Percentiles rank a stretch among this genome's conserved stretches.
These are phyloP conservation scores for Podochytrium sp. DNA, from an alignment of 192 early-diverging fungal species.

Conservation along the genomic window DNA sequence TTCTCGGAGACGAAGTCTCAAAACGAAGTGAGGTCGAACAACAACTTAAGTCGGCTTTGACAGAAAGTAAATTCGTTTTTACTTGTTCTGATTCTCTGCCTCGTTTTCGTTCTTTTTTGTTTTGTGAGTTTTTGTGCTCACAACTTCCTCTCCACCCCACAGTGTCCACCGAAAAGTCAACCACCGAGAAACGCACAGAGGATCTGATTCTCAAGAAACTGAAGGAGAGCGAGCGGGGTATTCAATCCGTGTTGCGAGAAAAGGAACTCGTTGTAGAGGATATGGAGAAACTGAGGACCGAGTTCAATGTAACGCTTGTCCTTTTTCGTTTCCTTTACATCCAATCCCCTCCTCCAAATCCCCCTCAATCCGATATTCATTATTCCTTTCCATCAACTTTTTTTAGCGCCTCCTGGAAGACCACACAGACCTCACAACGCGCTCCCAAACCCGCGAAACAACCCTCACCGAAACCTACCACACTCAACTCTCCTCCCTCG, in stretches of 20 bases:
- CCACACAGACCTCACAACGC: not conserved
- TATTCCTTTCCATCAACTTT: too few species aligned
- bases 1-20: slow-evolving; percentile 3
- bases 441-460: not conserved
- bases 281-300: not conserved
- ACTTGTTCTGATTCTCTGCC: not conserved
- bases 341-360: not conserved
- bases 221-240: slow-evolving; percentile 12
- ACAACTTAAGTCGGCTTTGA: not conserved
- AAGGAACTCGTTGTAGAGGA: not conserved
- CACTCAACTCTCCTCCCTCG: not conserved
- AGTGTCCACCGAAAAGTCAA: not conserved
- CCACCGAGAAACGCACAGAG: not conserved
- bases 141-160: too few species aligned
- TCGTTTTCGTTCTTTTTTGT: not conserved
- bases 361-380: not conserved
- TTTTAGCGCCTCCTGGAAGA: not conserved
- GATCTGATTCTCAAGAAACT: not conserved
- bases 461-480: not conserved
- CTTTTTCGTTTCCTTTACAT: not conserved
- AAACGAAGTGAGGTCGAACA: slow-evolving; percentile 1
- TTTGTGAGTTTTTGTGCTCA: not conserved
- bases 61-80: slow-evolving; percentile 2
- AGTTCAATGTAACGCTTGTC: slow-evolving; percentile 5
- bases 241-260: not conserved